A percentile compares a stretch with the other conserved stretches of the same genome.
Evolutionary conservation across 306 rosid species (phyloP).

Genomic region (Cicer chorassanicum): DNA sequence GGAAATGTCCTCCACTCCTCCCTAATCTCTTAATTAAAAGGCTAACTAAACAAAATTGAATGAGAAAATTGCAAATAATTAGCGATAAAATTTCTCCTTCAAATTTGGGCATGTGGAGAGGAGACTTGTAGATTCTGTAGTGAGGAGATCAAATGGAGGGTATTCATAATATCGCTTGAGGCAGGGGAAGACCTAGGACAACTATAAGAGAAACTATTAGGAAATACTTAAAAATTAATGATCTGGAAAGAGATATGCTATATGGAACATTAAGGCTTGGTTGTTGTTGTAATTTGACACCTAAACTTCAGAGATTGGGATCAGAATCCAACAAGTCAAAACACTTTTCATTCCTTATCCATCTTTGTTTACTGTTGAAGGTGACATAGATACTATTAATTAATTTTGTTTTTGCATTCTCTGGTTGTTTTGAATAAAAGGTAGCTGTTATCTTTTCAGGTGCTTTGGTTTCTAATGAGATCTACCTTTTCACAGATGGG

Average conservation of each 20-base stretch:
- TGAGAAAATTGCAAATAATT: neutral
- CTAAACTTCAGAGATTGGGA: neutral
- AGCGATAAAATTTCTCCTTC: neutral
- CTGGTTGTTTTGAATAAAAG: neutral
- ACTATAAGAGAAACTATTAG: too few relatives aligned
- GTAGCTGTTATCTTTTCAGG: conserved; percentile 28
- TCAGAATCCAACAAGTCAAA: neutral
- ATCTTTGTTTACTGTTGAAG: neutral
- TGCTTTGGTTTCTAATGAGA: conserved; percentile 44
- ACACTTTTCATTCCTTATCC: neutral
- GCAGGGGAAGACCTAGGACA: too few relatives aligned
- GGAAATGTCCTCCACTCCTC: neutral
- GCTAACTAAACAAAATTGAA: neutral
- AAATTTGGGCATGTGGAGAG: too few relatives aligned
- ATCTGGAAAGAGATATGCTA: too few relatives aligned
- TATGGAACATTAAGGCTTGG: too few relatives aligned
- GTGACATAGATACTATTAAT: neutral
- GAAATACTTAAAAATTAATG: too few relatives aligned
- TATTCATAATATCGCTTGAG: too few relatives aligned
- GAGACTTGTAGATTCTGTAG: too few relatives aligned
- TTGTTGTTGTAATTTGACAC: neutral
- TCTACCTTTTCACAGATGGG: conserved; percentile 72
- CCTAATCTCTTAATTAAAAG: conserved; percentile 6
- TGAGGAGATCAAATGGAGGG: too few relatives aligned
- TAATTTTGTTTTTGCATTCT: neutral